Conservation (phyloP, 768 basidiomycete species). For the Asterophora parasitica region DNA sequence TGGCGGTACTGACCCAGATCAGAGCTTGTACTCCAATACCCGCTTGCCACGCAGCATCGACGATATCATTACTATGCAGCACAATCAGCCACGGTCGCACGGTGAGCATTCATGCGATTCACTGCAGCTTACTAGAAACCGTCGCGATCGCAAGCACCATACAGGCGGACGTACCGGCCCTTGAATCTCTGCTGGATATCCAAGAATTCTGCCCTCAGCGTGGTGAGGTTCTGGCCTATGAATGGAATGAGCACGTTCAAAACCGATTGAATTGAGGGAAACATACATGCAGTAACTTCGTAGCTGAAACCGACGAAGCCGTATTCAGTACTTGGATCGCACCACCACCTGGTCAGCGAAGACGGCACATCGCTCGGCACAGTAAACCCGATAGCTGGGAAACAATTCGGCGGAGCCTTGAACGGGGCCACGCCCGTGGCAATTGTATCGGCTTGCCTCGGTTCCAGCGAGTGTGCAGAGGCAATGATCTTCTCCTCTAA, state of each 20-base stretch:
- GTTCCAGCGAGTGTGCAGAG: constrained; percentile 3
- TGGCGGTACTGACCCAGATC: constrained; percentile 51
- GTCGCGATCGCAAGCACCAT: constrained; percentile 40
- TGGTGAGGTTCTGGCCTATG: constrained; percentile 51
- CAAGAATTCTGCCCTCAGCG: constrained; percentile 51
- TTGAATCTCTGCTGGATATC: constrained; percentile 57
- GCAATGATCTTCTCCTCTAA: not conserved
- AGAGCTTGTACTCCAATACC: constrained; percentile 70
- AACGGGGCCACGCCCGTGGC: not conserved
- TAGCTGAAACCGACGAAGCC: constrained; percentile 78
- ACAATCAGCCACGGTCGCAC: not conserved
- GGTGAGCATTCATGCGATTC: not conserved
- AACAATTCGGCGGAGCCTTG: constrained; percentile 16
- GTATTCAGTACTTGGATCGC: constrained; percentile 56
- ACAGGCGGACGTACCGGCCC: constrained; percentile 60
- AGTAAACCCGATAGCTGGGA: constrained; percentile 18
- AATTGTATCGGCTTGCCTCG: too few species aligned
- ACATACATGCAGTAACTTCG: constrained; percentile 57
- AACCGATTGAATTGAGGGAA: not conserved
- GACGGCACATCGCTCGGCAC: constrained; percentile 50
- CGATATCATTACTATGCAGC: constrained; percentile 42
- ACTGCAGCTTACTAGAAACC: constrained; percentile 43
- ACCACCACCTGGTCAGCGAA: constrained; percentile 58
- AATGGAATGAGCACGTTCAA: not conserved
- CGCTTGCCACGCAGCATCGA: constrained; percentile 65